A percentile compares a stretch with the other conserved stretches of the same genome.
Evolutionary conservation across 2,329 filamentous ascomycete species (phyloP).

Genomic region (Aspergillus versicolor): DNA sequence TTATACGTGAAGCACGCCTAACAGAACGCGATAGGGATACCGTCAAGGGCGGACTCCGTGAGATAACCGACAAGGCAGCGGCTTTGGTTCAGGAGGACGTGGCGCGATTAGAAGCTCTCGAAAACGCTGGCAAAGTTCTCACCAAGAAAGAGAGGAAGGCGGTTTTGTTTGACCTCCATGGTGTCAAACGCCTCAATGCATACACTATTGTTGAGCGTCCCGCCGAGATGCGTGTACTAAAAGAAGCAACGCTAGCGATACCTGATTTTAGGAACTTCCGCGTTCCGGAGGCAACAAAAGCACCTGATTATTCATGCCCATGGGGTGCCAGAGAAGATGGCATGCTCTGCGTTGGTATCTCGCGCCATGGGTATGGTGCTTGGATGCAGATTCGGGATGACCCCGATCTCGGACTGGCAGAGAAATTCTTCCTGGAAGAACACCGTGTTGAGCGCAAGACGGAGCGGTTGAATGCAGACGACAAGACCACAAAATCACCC

Average conservation of each 20-base stretch:
- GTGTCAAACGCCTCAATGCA: conserved; percentile 92
- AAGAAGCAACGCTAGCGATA: conserved; percentile 64
- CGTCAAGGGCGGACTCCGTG: conserved; percentile 71
- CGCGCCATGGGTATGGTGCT: conserved; percentile 89
- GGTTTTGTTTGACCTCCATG: conserved; percentile 89
- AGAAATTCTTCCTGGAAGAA: conserved; percentile 96
- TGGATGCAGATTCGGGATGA: conserved; percentile 96
- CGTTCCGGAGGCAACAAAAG: conserved; percentile 86
- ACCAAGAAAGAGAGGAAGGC: conserved; percentile 99
- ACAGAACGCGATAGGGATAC: conserved; percentile 78
- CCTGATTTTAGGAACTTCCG: conserved; percentile 78
- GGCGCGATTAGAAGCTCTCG: conserved; percentile 60
- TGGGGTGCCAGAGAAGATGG: conserved; percentile 95
- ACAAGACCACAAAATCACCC: conserved; percentile 68
- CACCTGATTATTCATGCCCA: conserved; percentile 82
- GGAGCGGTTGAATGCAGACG: conserved; percentile 69
- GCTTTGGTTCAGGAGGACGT: conserved; percentile 72
- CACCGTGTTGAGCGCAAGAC: conserved; percentile 98
- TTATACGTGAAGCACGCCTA: conserved; percentile 83
- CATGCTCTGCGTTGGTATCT: conserved; percentile 93
- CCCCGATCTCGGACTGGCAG: conserved; percentile 74
- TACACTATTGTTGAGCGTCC: conserved; percentile 93
- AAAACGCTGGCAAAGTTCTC: conserved; percentile 73
- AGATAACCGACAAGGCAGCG: conserved; percentile 72
- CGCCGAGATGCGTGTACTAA: conserved; percentile 80